A percentile compares a stretch with the other conserved stretches of the same genome.
phyloP scores from a whole-genome alignment of 2,329 filamentous ascomycete species.

The Paramyrothecium sp. region DNA sequence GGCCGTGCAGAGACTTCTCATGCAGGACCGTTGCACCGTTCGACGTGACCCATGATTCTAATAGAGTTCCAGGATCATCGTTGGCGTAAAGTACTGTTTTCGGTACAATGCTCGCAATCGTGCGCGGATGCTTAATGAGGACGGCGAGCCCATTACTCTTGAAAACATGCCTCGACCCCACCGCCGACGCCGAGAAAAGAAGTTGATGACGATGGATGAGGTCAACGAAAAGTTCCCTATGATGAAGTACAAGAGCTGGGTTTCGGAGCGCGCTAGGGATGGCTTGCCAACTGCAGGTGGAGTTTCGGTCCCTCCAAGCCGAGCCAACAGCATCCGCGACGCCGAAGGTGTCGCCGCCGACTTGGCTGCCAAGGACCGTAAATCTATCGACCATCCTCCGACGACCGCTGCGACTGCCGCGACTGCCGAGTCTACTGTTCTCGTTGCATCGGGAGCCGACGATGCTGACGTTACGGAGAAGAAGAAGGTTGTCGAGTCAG shows the following conservation, averaged over 20 bases:
- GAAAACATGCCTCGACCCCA: slow-evolving; percentile 82
- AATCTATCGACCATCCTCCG: slow-evolving; percentile 41
- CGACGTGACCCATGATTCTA: slow-evolving; percentile 10
- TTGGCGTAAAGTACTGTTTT: slow-evolving; percentile 99
- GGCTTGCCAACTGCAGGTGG: slow-evolving; percentile 83
- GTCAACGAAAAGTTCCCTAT: slow-evolving; percentile 97
- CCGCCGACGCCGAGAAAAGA: slow-evolving; percentile 90
- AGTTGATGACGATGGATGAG: slow-evolving; percentile 98
- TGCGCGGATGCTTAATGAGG: slow-evolving; percentile 71
- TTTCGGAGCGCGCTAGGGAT: slow-evolving; percentile 76
- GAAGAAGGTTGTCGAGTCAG: slow-evolving; percentile 11
- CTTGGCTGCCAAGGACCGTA: slow-evolving; percentile 41
- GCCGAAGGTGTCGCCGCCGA: slow-evolving; percentile 55
- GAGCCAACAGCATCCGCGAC: slow-evolving; percentile 71
- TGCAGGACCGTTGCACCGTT: slow-evolving; percentile 42
- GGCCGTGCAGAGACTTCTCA: slow-evolving; percentile 2
- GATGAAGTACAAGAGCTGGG: slow-evolving; percentile 95
- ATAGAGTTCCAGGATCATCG: slow-evolving; percentile 78
- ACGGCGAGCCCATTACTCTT: slow-evolving; percentile 86
- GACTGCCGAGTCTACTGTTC: slow-evolving; percentile 5
- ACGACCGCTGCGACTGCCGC: slow-evolving; percentile 21
- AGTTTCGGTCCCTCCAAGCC: slow-evolving; percentile 71
- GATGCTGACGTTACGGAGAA: slow-evolving; percentile 17
- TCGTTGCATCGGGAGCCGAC: slow-evolving; percentile 6
- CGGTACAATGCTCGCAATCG: slow-evolving; percentile 95